Evolutionary conservation across 139 green algal species (phyloP).

Genomic region (Coelastrella sp.): DNA sequence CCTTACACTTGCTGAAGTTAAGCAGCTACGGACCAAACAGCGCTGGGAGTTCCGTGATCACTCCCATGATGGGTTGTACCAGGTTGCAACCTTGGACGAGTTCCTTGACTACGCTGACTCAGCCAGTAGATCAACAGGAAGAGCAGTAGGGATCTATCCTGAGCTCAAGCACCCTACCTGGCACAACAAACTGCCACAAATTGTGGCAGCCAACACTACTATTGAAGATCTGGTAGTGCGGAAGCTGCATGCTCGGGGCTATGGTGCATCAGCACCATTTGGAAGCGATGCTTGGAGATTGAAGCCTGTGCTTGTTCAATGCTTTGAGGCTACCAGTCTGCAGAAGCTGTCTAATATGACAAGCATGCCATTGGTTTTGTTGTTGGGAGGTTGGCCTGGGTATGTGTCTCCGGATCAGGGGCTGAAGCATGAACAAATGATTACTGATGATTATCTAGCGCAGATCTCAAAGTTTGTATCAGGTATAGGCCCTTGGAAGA

Average conservation of each 20-base stretch:
- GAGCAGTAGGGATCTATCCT: conserved; percentile 63
- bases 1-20: conserved; percentile 69
- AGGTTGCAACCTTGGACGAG: conserved; percentile 38
- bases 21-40: conserved; percentile 61
- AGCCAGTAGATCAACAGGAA: not conserved
- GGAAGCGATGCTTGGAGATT: not conserved
- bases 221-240: conserved; percentile 35
- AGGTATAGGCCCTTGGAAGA: conserved; percentile 55
- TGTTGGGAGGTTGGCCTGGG: conserved; percentile 47
- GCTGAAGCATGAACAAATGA: conserved; percentile 41
- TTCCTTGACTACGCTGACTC: conserved; percentile 21
- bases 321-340: conserved; percentile 55
- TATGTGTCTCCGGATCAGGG: conserved; percentile 45
- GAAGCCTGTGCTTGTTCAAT: conserved; percentile 51
- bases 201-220: conserved; percentile 35
- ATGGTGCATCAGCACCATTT: conserved; percentile 27
- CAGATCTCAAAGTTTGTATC: conserved; percentile 49
- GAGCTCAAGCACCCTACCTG: conserved; percentile 72
- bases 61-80: conserved; percentile 51
- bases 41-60: conserved; percentile 46
- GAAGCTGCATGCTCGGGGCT: conserved; percentile 33
- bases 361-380: conserved; percentile 55
- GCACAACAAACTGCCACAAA: conserved; percentile 52
- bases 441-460: conserved; percentile 1
- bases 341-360: conserved; percentile 48